Base-by-base conservation (phyloP, 805 yeast genomes). In the Saccharomycopsis amapae region DNA sequence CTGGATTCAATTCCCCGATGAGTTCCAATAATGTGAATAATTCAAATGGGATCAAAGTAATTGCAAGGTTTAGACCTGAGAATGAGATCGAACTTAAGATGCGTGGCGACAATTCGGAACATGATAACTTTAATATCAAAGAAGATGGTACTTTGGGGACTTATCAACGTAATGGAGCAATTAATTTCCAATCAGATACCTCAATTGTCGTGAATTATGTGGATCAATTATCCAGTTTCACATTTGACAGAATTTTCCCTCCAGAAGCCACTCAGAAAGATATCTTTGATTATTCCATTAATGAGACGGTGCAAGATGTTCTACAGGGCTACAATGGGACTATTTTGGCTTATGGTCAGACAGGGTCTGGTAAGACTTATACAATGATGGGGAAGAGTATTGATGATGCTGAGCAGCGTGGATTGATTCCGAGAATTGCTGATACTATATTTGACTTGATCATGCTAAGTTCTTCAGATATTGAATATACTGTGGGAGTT, bases 251-350 rank as follows among this genome's bases (percentile, higher is more conserved):
- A 24, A 80, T 83, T 0, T 85, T 85, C 55, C 69, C 62, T 5
- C 66, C 71, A 1, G 56, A 58, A 1, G 51, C 80, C 2, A 52
- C 72, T 1, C 95, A 86, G 58, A 56, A 57, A 2, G 78, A 76
- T 3, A 66, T 85, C 4, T 83, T 80, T 56, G 68, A 76, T 10
- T 75, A 70, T 55, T 72, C 85, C 0, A 72, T 83, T 4, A 58
- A 65, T 33, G 76, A 76, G 34, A 79, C 85, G 0, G 81, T 86
- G 3, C 78, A 76, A 35, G 90, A 83, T 51, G 68, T 85, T 25
- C 71, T 82, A 47, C 68, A 71, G 26, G 97, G 97, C 0, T 81
- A 79, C 57, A 84, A 85, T 58, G 85, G 88, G 18, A 76, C 90
- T 0, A 76, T 85, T 0, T 62, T 85, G 31, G 85, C 89, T 0